Evolutionary conservation across 495 filamentous ascomycete species (phyloP), one percentile per base, ranked within the genome.

Genomic region (Talaromyces borbonicus): DNA sequence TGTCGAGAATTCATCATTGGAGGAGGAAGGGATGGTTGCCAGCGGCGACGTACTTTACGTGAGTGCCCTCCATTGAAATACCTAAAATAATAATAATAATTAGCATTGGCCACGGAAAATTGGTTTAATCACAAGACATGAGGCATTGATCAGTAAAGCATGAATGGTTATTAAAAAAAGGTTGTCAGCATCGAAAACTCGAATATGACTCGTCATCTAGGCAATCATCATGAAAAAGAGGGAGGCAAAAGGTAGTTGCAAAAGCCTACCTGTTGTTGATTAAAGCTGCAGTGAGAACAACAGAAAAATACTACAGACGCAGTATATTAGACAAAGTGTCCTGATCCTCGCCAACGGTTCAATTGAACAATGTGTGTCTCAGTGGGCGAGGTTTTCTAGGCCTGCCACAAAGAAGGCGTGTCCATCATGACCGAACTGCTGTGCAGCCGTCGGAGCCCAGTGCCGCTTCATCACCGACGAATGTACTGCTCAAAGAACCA

Each of bases 301-400:
- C 12, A 14, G 3, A n/a, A 14, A 22, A 5, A 12, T 19, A 11
- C 11, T 18, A 24, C 8, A 50, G 29, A 8, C 8, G 2, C 8
- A 5, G 9, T 12, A 38, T 3, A 6, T 22, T 30, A 31, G 35
- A 30, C 16, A 29, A 43, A 25, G 27, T 14, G 14, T 43, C 40
- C 22, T 20, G 20, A 43, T 6, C 14, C 14, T 27, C 20, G 9
- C 6, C 35, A 38, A 38, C 22, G 15, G 25, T 31, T 7, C 14
- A 7, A n/a, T 31, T 45, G 32, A 31, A 20, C 19, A 19, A 19
- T 24, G 42, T 27, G 42, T 20, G 27, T 70, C 65, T 97, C 92
- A 98, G 92, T 89, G 85, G 90, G 87, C 89, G 78, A 95, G 90
- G 92, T 95, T 98, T 98, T 95, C 90, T 95, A 96, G 87, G 92